These are phyloP conservation scores for Tricholoma sp. DNA, from an alignment of 768 basidiomycete genomes.

Conservation along the genomic window DNA sequence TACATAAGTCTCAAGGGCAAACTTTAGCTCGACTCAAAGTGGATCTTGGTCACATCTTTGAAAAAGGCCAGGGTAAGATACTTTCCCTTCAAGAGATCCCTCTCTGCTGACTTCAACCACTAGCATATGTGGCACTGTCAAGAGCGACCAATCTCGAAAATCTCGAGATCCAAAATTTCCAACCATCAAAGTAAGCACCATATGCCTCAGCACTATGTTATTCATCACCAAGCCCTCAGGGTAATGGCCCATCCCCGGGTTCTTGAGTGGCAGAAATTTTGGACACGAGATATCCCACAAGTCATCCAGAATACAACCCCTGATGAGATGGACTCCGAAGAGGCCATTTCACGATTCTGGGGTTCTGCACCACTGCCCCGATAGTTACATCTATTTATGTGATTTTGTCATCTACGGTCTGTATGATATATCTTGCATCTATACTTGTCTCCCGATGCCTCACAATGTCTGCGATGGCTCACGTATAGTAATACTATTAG, in stretches of 20 bases:
- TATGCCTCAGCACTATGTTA: neutral
- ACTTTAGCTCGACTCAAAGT: slow-evolving; percentile 78
- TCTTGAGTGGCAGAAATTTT: slow-evolving; percentile 44
- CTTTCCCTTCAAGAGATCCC: neutral
- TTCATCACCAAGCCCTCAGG: slow-evolving; percentile 24
- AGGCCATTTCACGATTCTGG: slow-evolving; percentile 14
- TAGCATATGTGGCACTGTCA: slow-evolving; percentile 68
- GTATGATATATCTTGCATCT: too few species aligned
- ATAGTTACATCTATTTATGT: neutral
- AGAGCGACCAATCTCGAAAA: slow-evolving; percentile 60
- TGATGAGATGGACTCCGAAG: slow-evolving; percentile 20
- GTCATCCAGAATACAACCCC: neutral
- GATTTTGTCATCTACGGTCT: too few species aligned
- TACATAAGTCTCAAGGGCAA: slow-evolving; percentile 90
- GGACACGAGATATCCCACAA: slow-evolving; percentile 16
- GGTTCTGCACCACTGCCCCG: neutral
- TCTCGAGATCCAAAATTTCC: slow-evolving; percentile 59
- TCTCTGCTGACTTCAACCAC: neutral
- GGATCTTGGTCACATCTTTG: slow-evolving; percentile 69
- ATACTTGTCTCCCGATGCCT: too few species aligned
- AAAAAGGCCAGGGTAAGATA: slow-evolving; percentile 62
- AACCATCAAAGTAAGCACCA: slow-evolving; percentile 45
- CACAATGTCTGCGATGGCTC: neutral
- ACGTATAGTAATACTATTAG: neutral
- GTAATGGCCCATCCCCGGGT: slow-evolving; percentile 57